Percentiles rank a stretch among this genome's conserved stretches.
Conservation (phyloP, 129 eudicot genomes). For the Erigeron canadensis region DNA sequence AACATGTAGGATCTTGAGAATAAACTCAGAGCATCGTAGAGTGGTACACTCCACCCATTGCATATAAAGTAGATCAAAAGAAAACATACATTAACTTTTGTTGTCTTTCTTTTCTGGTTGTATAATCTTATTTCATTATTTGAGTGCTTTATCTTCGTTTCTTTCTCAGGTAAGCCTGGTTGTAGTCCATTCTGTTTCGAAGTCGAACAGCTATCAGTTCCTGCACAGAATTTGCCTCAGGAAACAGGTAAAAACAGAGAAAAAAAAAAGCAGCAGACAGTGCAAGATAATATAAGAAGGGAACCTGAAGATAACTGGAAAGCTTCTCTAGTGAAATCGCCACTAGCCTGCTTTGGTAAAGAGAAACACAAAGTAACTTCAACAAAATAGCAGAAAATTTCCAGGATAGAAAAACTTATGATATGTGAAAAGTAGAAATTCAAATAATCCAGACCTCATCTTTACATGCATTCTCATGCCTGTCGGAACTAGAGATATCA, state of each 20-base stretch:
- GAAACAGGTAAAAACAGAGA: background rate
- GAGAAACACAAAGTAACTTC: slow-evolving; percentile 10
- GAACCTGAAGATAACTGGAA: slow-evolving; percentile 40
- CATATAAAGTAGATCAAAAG: background rate
- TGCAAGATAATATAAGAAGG: background rate
- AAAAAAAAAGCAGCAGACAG: background rate
- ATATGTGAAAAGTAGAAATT: background rate
- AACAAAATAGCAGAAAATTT: slow-evolving; percentile 2
- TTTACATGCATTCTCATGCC: slow-evolving; percentile 36
- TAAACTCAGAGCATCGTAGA: background rate
- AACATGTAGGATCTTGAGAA: slow-evolving; percentile 16
- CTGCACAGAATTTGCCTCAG: slow-evolving; percentile 17
- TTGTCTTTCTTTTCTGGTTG: slow-evolving; percentile 45
- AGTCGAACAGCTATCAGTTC: slow-evolving; percentile 33
- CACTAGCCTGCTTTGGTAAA: slow-evolving; percentile 29
- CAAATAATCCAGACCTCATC: slow-evolving; percentile 38
- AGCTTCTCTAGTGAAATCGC: slow-evolving; percentile 31
- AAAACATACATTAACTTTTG: slow-evolving; percentile 50
- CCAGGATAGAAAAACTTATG: background rate
- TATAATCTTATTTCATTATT: slow-evolving; percentile 29
- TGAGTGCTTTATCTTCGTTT: slow-evolving; percentile 16
- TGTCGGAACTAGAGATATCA: slow-evolving; percentile 33
- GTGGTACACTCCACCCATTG: background rate
- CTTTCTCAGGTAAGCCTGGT: slow-evolving; percentile 25
- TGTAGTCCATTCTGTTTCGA: slow-evolving; percentile 29